phyloP scores from a whole-genome alignment of 345 rosid species.

The Aethionema arabicum region DNA sequence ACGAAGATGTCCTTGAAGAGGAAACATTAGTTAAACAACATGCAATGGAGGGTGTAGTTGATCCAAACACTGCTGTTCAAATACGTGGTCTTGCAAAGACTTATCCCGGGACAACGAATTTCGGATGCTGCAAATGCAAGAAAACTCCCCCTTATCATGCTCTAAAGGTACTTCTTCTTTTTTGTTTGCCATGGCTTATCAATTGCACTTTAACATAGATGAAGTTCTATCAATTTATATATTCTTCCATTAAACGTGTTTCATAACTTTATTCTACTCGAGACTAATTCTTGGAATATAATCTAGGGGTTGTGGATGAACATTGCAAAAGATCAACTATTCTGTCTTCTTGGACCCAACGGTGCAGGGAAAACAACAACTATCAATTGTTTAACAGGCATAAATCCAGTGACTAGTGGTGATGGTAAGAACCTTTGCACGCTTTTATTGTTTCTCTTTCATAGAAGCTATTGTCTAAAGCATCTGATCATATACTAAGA shows the following conservation, averaged over 20 bases:
- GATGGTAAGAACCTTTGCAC: slow-evolving; percentile 57
- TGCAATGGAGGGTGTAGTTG: slow-evolving; percentile 46
- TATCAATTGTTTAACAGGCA: slow-evolving; percentile 81
- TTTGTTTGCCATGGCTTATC: not conserved
- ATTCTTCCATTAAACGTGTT: not conserved
- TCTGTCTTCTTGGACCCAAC: slow-evolving; percentile 96
- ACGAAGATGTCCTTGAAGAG: slow-evolving; percentile 85
- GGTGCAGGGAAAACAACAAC: slow-evolving; percentile 96
- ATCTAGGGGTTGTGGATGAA: slow-evolving; percentile 83
- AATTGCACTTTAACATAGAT: slow-evolving; percentile 5
- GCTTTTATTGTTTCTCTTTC: not conserved
- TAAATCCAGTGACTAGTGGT: slow-evolving; percentile 74
- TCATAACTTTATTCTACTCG: not conserved
- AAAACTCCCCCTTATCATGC: slow-evolving; percentile 83
- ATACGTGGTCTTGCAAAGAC: slow-evolving; percentile 75
- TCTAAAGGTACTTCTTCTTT: slow-evolving; percentile 50
- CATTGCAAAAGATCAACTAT: slow-evolving; percentile 74
- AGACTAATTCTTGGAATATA: slow-evolving; percentile 19
- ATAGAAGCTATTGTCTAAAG: slow-evolving; percentile 1
- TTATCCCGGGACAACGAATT: slow-evolving; percentile 57
- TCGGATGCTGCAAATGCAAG: slow-evolving; percentile 73
- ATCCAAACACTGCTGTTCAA: slow-evolving; percentile 75
- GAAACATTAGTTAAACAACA: slow-evolving; percentile 64
- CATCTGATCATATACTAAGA: slow-evolving; percentile 13
- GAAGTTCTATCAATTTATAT: not conserved